These are phyloP conservation scores for Eutrema heterophyllum DNA, from an alignment of 345 rosid species.

Conservation along the genomic window DNA sequence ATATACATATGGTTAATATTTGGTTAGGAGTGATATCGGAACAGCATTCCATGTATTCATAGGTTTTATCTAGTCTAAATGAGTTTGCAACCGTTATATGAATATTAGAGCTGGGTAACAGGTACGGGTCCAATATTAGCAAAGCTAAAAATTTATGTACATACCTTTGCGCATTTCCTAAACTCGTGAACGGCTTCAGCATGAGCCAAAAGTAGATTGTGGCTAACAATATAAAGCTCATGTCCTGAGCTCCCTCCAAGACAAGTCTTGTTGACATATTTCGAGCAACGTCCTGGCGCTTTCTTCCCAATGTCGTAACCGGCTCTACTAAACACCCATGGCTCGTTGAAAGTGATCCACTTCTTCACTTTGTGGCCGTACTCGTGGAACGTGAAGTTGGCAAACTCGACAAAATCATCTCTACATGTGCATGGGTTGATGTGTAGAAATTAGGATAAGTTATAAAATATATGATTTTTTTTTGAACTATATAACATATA, in stretches of 20 bases:
- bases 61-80: no score
- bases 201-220: slow-evolving; percentile 23
- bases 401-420: slow-evolving; percentile 8
- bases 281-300: slow-evolving; percentile 34
- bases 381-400: slow-evolving; percentile 7
- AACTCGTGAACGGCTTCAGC: slow-evolving; percentile 22
- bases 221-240: slow-evolving; percentile 15
- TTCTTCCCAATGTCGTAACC: slow-evolving; percentile 26
- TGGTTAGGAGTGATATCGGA: not conserved
- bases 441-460: not conserved
- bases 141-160: not conserved
- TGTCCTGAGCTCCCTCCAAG: slow-evolving; percentile 23
- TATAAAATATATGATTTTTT: no score
- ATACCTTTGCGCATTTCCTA: slow-evolving; percentile 17
- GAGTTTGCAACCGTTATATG: no score
- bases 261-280: slow-evolving; percentile 1
- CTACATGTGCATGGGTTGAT: not conserved
- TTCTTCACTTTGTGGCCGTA: slow-evolving; percentile 43
- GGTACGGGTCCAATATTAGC: not conserved
- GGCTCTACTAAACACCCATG: slow-evolving; percentile 18
- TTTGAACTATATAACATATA: no score
- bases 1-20: not conserved
- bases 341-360: slow-evolving; percentile 47
- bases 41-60: not conserved
- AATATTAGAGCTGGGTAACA: no score